Percentiles rank a stretch among this genome's conserved stretches.
Evolutionary conservation across 2,329 filamentous ascomycete species (phyloP).

Genomic region (Trichoderma afroharzianum): DNA sequence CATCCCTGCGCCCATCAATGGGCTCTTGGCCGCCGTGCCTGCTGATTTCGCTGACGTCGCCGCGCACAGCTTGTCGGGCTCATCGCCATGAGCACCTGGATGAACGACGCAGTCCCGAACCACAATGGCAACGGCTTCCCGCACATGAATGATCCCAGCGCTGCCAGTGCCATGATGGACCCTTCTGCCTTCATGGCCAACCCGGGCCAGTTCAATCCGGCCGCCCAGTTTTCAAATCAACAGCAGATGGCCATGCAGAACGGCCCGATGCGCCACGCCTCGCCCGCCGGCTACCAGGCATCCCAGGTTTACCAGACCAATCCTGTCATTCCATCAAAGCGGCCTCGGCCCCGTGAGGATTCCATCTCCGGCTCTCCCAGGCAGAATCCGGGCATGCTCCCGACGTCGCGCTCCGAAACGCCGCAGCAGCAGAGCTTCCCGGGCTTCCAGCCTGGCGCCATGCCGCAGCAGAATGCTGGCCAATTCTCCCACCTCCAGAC

Average conservation of each 20-base stretch:
- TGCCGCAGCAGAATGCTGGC: constrained; percentile 57
- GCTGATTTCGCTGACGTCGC: constrained; percentile 45
- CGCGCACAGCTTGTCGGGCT: constrained; percentile 42
- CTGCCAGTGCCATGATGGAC: constrained; percentile 59
- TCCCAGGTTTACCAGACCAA: constrained; percentile 70
- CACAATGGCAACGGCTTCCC: constrained; percentile 68
- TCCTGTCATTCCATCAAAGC: constrained; percentile 84
- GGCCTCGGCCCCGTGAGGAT: constrained; percentile 77
- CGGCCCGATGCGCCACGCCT: constrained; percentile 77
- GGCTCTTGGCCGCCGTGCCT: constrained; percentile 37
- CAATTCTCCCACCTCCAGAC: constrained; percentile 82
- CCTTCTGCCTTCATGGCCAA: constrained; percentile 61
- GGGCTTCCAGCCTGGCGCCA: constrained; percentile 63
- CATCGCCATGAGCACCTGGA: constrained; percentile 67
- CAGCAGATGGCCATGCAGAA: constrained; percentile 69
- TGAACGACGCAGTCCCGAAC: constrained; percentile 67
- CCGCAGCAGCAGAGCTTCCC: constrained; percentile 74
- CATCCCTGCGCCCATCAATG: constrained; percentile 37
- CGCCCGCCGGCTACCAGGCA: constrained; percentile 55
- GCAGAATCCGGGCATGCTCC: constrained; percentile 68
- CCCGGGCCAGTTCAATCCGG: constrained; percentile 57
- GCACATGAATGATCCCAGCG: constrained; percentile 60
- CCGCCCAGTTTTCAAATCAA: constrained; percentile 51
- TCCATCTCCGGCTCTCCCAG: constrained; percentile 78
- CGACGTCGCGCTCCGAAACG: constrained; percentile 86